These are phyloP conservation scores for Serendipita indica DNA, from an alignment of 768 basidiomycete species.

Conservation along the genomic window DNA sequence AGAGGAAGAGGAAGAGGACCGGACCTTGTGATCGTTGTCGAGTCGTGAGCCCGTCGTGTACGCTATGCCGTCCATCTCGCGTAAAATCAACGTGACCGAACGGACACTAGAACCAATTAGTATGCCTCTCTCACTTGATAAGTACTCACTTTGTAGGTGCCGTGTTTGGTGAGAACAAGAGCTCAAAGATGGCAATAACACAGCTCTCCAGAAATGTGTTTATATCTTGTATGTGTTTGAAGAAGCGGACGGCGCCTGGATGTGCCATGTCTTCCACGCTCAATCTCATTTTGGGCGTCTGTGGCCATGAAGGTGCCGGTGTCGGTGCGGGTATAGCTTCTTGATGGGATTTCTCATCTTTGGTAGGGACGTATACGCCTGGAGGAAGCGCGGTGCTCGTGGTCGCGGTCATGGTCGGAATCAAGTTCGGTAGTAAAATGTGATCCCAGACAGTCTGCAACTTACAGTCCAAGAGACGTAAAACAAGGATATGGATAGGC, in stretches of 20 bases:
- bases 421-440: background rate
- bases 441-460: background rate
- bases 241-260: slow-evolving; percentile 42
- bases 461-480: background rate
- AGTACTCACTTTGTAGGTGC: slow-evolving; percentile 34
- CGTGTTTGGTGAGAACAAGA: slow-evolving; percentile 31
- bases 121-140: background rate
- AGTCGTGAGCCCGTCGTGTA: slow-evolving; percentile 41
- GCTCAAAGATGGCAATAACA: slow-evolving; percentile 26
- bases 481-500: no score
- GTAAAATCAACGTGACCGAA: slow-evolving; percentile 16
- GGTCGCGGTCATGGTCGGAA: background rate
- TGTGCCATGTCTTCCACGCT: slow-evolving; percentile 45
- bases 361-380: background rate
- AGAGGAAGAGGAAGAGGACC: no score
- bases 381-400: background rate
- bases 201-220: slow-evolving; percentile 24
- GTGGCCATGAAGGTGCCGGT: slow-evolving; percentile 28
- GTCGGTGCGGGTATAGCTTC: slow-evolving; percentile 12
- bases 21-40: slow-evolving; percentile 37
- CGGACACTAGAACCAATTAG: slow-evolving; percentile 14
- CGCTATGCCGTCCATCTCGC: slow-evolving; percentile 49
- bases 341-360: background rate
- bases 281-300: slow-evolving; percentile 40
- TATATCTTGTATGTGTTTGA: slow-evolving; percentile 33